Percentiles rank a stretch among this genome's conserved stretches.
phyloP scores from a whole-genome alignment of 2,329 filamentous ascomycete genomes.

The Fusarium cyanostomum region DNA sequence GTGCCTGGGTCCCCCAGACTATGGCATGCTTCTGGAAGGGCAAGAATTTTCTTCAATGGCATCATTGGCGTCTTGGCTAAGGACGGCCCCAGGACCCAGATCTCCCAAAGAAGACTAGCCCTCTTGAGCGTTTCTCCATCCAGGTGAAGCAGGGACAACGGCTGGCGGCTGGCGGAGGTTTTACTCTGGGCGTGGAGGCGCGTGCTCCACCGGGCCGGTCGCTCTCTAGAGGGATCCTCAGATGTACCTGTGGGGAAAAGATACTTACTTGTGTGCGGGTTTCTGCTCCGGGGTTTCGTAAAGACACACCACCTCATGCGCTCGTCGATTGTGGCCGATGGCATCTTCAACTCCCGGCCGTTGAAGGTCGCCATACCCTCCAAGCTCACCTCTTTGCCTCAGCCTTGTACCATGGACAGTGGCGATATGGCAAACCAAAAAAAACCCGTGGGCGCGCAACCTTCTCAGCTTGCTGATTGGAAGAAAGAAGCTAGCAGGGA shows the following conservation, averaged over 20 bases:
- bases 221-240: constrained; percentile 19
- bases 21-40: constrained; percentile 46
- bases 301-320: constrained; percentile 36
- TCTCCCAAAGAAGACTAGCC: constrained; percentile 26
- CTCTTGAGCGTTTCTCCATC: constrained; percentile 27
- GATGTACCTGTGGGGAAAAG: constrained; percentile 46
- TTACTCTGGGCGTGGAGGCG: constrained; percentile 16
- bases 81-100: constrained; percentile 15
- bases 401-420: constrained; percentile 22
- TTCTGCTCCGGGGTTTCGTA: constrained; percentile 43
- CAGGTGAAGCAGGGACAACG: constrained; percentile 25
- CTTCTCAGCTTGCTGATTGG: constrained; percentile 9
- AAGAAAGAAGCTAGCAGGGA: constrained; percentile 24
- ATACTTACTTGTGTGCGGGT: constrained; percentile 40
- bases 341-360: background rate
- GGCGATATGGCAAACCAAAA: constrained; percentile 12
- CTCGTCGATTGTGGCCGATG: background rate
- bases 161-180: constrained; percentile 31
- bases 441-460: constrained; percentile 23
- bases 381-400: constrained; percentile 3
- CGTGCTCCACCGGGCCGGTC: constrained; percentile 43
- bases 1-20: constrained; percentile 29
- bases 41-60: constrained; percentile 40
- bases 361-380: background rate
- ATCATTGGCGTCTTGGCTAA: constrained; percentile 31